A percentile compares a stretch with the other conserved stretches of the same genome.
Evolutionary conservation across 805 yeast genomes (phyloP).

Genomic region (Saccharomycopsis synnaedendra): DNA sequence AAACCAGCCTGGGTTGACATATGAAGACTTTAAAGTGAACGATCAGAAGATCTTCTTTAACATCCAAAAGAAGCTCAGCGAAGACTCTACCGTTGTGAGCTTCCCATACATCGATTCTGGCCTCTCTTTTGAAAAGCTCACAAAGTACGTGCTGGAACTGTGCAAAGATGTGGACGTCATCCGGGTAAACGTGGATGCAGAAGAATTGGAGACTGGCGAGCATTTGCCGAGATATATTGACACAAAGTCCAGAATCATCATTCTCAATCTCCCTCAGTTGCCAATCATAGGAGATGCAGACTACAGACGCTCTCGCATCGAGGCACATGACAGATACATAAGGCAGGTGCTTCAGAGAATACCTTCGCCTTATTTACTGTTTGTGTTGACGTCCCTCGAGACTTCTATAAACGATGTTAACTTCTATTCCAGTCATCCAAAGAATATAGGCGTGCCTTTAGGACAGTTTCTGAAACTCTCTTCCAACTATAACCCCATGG

Average conservation of each 20-base stretch:
- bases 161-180: conserved; percentile 20
- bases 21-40: conserved; percentile 34
- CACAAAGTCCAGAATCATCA: conserved; percentile 47
- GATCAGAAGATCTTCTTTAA: conserved; percentile 31
- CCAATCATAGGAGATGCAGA: conserved; percentile 22
- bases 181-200: conserved; percentile 19
- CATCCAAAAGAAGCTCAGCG: conserved; percentile 37
- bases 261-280: conserved; percentile 44
- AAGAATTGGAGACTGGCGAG: conserved; percentile 34
- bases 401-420: conserved; percentile 19
- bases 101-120: conserved; percentile 37
- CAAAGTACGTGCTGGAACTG: conserved; percentile 14
- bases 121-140: conserved; percentile 18
- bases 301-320: conserved; percentile 24
- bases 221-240: conserved; percentile 45
- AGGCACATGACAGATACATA: conserved; percentile 34
- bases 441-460: conserved; percentile 14
- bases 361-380: conserved; percentile 63
- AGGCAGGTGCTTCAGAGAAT: conserved; percentile 49
- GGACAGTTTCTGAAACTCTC: conserved; percentile 22
- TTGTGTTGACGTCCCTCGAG: conserved; percentile 41
- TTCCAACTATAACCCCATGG: conserved; percentile 20
- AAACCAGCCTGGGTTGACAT: conserved; percentile 39
- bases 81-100: conserved; percentile 51
- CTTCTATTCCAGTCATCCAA: conserved; percentile 13